Evolutionary conservation across 768 basidiomycete species (phyloP).

Genomic region (Cystoderma amianthinum): DNA sequence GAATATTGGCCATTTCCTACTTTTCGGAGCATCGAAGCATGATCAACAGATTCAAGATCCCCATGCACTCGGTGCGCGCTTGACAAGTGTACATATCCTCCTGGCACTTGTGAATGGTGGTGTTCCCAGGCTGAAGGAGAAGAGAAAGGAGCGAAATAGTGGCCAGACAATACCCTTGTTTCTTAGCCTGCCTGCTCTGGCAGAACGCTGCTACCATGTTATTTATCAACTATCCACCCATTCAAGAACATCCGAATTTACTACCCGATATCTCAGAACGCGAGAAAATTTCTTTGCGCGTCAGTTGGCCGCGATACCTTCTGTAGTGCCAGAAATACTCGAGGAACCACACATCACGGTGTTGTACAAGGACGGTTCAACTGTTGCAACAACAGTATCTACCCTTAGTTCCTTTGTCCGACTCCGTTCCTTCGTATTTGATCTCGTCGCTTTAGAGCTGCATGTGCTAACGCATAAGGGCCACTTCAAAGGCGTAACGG

Average conservation of each 20-base stretch:
- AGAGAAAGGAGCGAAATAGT: constrained; percentile 21
- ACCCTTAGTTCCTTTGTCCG: constrained; percentile 73
- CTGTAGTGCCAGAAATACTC: constrained; percentile 43
- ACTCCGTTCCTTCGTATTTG: constrained; percentile 78
- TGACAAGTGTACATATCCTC: constrained; percentile 75
- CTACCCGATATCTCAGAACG: constrained; percentile 81
- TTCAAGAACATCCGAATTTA: constrained; percentile 71
- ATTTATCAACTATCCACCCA: constrained; percentile 87
- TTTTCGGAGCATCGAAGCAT: constrained; percentile 60
- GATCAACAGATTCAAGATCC: constrained; percentile 74
- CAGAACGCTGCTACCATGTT: constrained; percentile 80
- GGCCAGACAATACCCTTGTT: constrained; percentile 48
- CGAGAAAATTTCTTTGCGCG: constrained; percentile 85
- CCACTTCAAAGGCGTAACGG: constrained; percentile 64
- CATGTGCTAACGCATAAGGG: constrained; percentile 79
- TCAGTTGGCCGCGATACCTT: constrained; percentile 75
- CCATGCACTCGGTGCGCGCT: constrained; percentile 60
- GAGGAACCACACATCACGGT: constrained; percentile 52
- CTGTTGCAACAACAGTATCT: constrained; percentile 60
- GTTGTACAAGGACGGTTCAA: constrained; percentile 64
- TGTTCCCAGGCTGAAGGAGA: constrained; percentile 50
- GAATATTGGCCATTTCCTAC: constrained; percentile 82
- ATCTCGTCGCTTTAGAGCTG: constrained; percentile 81
- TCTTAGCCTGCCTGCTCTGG: constrained; percentile 61
- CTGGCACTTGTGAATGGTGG: constrained; percentile 72